phyloP scores from a whole-genome alignment of 176 grass and related monocot species.

The Zizania latifolia region DNA sequence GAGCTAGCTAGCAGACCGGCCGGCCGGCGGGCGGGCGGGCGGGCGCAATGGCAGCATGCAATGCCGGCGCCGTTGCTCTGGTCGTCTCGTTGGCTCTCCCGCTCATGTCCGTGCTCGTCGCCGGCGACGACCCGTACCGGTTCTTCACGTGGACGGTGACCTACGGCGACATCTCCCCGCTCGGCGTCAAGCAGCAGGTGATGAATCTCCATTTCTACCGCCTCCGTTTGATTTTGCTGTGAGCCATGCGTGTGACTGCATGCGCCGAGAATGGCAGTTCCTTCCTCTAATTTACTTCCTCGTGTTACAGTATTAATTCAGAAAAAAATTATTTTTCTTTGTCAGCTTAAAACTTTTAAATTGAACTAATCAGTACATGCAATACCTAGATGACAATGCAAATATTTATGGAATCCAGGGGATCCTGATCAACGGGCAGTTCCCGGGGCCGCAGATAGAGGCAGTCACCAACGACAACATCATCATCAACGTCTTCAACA shows the following conservation, averaged over 20 bases:
- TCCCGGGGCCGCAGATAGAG: constrained; percentile 88
- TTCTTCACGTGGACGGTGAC: constrained; percentile 91
- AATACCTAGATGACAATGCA: too few species aligned
- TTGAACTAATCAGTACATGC: too few species aligned
- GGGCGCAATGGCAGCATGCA: constrained; percentile 17
- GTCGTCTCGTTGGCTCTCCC: not conserved
- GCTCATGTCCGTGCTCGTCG: constrained; percentile 25
- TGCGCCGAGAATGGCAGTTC: too few species aligned
- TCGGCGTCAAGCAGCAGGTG: constrained; percentile 87
- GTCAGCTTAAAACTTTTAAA: too few species aligned
- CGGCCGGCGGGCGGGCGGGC: too few species aligned
- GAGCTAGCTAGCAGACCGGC: too few species aligned
- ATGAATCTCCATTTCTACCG: too few species aligned
- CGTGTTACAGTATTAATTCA: too few species aligned
- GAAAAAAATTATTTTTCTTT: too few species aligned
- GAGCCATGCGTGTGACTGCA: too few species aligned
- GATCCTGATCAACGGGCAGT: constrained; percentile 84
- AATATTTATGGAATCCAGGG: too few species aligned
- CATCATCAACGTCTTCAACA: constrained; percentile 89
- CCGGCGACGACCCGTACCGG: constrained; percentile 73
- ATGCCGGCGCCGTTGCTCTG: not conserved
- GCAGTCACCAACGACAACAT: constrained; percentile 94
- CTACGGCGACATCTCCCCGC: constrained; percentile 75
- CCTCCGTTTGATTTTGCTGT: not conserved
- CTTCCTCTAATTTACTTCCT: too few species aligned